Evolutionary conservation across 306 rosid genomes (phyloP), one percentile per base, ranked within the genome.

Genomic region (Adenanthera pavonina): DNA sequence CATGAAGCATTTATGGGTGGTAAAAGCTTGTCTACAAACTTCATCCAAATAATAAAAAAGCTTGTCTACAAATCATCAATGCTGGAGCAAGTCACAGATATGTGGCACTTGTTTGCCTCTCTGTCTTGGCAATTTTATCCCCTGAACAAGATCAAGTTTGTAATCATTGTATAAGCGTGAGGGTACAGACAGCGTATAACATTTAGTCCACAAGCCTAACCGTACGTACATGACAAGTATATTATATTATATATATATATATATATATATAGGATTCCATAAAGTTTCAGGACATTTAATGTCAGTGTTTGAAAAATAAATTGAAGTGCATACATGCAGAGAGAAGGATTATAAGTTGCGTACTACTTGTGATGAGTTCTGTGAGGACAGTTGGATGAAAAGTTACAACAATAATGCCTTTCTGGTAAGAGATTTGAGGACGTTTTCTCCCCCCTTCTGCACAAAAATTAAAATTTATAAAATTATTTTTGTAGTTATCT

Each of bases 161-260:
- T 33, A 33, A 61, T 61, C 41, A 61, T 61, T 30, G 34, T 59
- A 56, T 8, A 35, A 59, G 38, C 16, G 16, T 30, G 38, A 59
- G 68, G 68, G 41, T 15, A 61, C 43, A 33, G n/a, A 61, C 68
- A 33, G 19, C 68, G 38, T 61, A 11, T 61, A 61, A 61, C 68
- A 61, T 61, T 61, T 15, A 61, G 68, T 61, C 68, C 46, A n/a
- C 69, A 35, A 19, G 15, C 69, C 35, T 3, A 35, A 15, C 19
- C 69, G 15, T 15, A 25, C 30, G 30, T 25, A 25, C 30, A 60
- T 3, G 66, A 60, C 36, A 60, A 30, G 38, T 35, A 64, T n/a
- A 25, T 25, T 25, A 25, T 25, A 25, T 25, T 25, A 25, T 25
- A 25, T 25, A 25, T 25, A 25, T 25, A 25, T 25, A 25, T 25